These are phyloP conservation scores for Fraxinus nigra DNA, from an alignment of 305 asterid species.

Conservation along the genomic window DNA sequence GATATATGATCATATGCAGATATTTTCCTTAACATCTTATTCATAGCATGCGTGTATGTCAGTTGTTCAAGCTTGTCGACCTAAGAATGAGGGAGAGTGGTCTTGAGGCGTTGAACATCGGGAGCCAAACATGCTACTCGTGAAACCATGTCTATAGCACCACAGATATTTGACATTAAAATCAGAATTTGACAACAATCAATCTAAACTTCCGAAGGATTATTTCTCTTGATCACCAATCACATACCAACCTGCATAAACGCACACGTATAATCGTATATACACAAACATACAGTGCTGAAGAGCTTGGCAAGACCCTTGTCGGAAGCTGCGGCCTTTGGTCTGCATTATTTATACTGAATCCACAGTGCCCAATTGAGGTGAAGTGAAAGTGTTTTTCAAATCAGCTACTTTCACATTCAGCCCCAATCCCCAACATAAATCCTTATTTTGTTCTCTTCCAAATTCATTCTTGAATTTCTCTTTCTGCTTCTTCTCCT, in stretches of 20 bases:
- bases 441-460: constrained; percentile 44
- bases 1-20: no score
- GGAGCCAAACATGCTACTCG: no score
- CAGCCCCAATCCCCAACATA: constrained; percentile 69
- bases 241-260: not conserved
- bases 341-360: constrained; percentile 66
- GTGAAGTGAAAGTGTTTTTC: constrained; percentile 65
- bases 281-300: constrained; percentile 48
- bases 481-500: not conserved
- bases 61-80: no score
- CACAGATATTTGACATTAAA: not conserved
- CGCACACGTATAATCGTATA: not conserved
- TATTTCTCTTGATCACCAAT: not conserved
- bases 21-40: no score
- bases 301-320: constrained; percentile 79
- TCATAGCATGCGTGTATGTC: no score
- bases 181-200: not conserved
- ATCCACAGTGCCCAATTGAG: constrained; percentile 64
- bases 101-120: no score
- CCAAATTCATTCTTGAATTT: not conserved
- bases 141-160: not conserved
- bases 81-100: no score
- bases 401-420: constrained; percentile 58
- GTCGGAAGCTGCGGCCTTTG: constrained; percentile 82
- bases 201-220: not conserved